Base-by-base conservation (phyloP, 2,329 filamentous ascomycete genomes). In the Colletotrichum magnum region DNA sequence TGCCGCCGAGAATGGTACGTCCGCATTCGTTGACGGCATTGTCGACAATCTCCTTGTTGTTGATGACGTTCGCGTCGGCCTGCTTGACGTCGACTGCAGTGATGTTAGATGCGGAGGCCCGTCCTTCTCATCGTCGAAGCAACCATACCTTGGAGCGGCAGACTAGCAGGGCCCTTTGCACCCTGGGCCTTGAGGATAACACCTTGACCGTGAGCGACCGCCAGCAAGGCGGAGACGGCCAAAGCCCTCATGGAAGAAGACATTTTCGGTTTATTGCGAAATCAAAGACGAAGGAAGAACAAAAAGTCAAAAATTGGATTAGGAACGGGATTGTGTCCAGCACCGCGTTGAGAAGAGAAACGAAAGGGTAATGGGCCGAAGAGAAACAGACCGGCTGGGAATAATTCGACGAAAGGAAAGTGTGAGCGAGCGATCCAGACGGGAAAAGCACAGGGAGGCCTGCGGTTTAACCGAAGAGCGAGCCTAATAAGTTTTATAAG, bases 61-160 rank as follows among this genome's bases (percentile, higher is more conserved):
- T 84, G 78, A 92, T 92, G 75, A 91, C 85, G 62, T 88, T 90
- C 6, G 88, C 83, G 65, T 92, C 90, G 70, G 88, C 86, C 74
- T 92, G 89, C 81, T 90, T 92, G 16, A 88, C 12, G 89, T 88
- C 83, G 70, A 91, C 84, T 85, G 51, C 1, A 6, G 21, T 87
- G 80, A 89, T 88, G 65, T 82, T 81, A 32, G 88, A 36, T 36
- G 1, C 32, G 32, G 7, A 10, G 10, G 51, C 26, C 12, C 6
- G 72, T 89, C 83, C 57, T 77, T 78, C 45, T 1, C 16, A 5
- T 5, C 60, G 12, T 54, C 28, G 18, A 36, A 36, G 32, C 32
- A 15, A 9, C 47, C 71, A 58, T 74, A 84, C 84, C 83, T 75
- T 83, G 78, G 72, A 86, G 86, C 18, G 84, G 86, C 54, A 86